Evolutionary conservation across 768 basidiomycete species (phyloP), one percentile per base, ranked within the genome.

Genomic region (Trametes cubensis): DNA sequence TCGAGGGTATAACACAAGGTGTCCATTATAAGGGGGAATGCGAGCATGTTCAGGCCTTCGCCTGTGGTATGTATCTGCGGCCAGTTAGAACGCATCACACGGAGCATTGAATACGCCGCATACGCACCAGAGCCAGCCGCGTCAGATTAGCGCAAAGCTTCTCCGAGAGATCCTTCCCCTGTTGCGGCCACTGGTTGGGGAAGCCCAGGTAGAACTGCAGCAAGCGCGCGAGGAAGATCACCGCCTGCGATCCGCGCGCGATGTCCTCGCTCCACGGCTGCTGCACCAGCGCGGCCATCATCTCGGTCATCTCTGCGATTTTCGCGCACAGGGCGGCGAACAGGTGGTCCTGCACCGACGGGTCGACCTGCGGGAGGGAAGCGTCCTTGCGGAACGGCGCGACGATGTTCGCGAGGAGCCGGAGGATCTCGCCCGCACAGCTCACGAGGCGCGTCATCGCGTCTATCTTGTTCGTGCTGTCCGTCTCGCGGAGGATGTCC

Each of bases 161-260:
- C 20, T 76, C 77, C 38, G 82, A 77, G 20, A 77, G 68, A 38
- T 81, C 81, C 64, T 79, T 85, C 42, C 79, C 77, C 51, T 74
- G 78, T 3, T 76, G 62, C 3, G 83, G 84, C 87, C 88, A 90
- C 5, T 72, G 70, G 10, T 78, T 80, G 18, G 79, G 80, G 67
- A 91, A 88, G 23, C 88, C 85, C 8, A 92, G 76, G 69, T 85
- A 80, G 62, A 92, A 92, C 67, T 93, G 90, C 23, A 92, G 66
- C 17, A 92, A 74, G 2, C 90, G 85, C 2, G 83, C 81, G 28
- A 91, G 72, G 38, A 91, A 79, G 21, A 88, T 77, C 28, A 83
- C 73, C 14, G 77, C 75, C 46, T 82, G 76, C 0, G 80, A 69
- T 20, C 70, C 59, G 53, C 68, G 61, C 21, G 65, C 61, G 5